phyloP scores from a whole-genome alignment of 2,329 filamentous ascomycete genomes.

The Pyrenochaeta sp. region DNA sequence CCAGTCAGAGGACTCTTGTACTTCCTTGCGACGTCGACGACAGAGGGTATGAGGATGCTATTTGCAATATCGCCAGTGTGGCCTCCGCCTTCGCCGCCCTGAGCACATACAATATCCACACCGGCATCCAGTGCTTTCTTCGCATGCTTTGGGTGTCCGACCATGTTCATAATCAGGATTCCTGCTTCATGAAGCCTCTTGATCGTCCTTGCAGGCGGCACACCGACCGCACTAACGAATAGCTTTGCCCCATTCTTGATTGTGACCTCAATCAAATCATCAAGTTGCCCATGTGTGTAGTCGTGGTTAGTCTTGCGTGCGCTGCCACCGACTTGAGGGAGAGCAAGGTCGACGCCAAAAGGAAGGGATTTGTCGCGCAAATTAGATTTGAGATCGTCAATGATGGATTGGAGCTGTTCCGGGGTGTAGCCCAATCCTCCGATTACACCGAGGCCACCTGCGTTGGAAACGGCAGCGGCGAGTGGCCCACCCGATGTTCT shows the following conservation, averaged over 20 bases:
- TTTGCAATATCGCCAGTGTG: slow-evolving; percentile 90
- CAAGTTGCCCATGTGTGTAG: slow-evolving; percentile 88
- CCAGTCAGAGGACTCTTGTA: slow-evolving; percentile 78
- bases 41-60: slow-evolving; percentile 84
- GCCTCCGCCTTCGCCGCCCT: slow-evolving; percentile 92
- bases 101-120: slow-evolving; percentile 89
- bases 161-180: slow-evolving; percentile 96
- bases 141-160: slow-evolving; percentile 90
- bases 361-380: slow-evolving; percentile 73
- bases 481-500: slow-evolving; percentile 64
- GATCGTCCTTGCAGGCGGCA: slow-evolving; percentile 78
- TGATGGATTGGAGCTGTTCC: slow-evolving; percentile 77
- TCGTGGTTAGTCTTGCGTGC: slow-evolving; percentile 95
- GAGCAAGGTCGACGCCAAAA: slow-evolving; percentile 90
- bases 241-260: slow-evolving; percentile 84
- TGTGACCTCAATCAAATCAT: slow-evolving; percentile 86
- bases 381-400: slow-evolving; percentile 83
- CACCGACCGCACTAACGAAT: slow-evolving; percentile 88
- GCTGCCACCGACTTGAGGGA: slow-evolving; percentile 84
- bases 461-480: slow-evolving; percentile 69
- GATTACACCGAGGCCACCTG: slow-evolving; percentile 77
- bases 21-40: slow-evolving; percentile 80
- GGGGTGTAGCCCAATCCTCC: slow-evolving; percentile 61
- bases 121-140: slow-evolving; percentile 86
- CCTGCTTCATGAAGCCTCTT: slow-evolving; percentile 79